These are phyloP conservation scores for Chiua virens DNA, from an alignment of 768 basidiomycete genomes.

Conservation along the genomic window DNA sequence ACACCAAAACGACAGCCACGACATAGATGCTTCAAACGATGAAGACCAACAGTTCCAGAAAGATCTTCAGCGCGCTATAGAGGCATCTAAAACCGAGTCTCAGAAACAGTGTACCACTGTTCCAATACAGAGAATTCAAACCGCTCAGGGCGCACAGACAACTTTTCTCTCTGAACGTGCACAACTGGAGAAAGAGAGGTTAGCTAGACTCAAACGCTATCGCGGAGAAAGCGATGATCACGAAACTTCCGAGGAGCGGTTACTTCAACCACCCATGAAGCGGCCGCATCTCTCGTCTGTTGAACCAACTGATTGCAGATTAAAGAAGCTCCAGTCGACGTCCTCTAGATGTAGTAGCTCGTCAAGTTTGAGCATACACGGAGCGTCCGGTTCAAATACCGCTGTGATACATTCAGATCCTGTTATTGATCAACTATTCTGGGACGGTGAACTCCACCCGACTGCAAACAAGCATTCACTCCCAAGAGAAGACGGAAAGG, in stretches of 20 bases:
- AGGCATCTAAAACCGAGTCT: constrained; percentile 42
- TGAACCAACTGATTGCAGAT: constrained; percentile 20
- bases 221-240: constrained; percentile 35
- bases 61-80: constrained; percentile 47
- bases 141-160: neutral
- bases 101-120: neutral
- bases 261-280: constrained; percentile 45
- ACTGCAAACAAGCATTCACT: constrained; percentile 66
- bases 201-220: constrained; percentile 67
- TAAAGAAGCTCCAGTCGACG: constrained; percentile 28
- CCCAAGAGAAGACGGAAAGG: constrained; percentile 56
- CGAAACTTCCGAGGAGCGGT: constrained; percentile 15
- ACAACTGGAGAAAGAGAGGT: constrained; percentile 73
- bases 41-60: constrained; percentile 46
- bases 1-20: constrained; percentile 22
- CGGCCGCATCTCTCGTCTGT: constrained; percentile 47
- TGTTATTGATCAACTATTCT: constrained; percentile 51
- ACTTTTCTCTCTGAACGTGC: constrained; percentile 70
- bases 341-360: constrained; percentile 22
- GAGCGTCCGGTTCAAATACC: neutral
- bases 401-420: constrained; percentile 12
- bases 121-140: neutral
- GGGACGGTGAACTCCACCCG: constrained; percentile 75
- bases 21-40: constrained; percentile 30
- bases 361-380: constrained; percentile 6